Evolutionary conservation across 371 early-diverging fungal genomes (phyloP).

Genomic region (Mortierella sp.): DNA sequence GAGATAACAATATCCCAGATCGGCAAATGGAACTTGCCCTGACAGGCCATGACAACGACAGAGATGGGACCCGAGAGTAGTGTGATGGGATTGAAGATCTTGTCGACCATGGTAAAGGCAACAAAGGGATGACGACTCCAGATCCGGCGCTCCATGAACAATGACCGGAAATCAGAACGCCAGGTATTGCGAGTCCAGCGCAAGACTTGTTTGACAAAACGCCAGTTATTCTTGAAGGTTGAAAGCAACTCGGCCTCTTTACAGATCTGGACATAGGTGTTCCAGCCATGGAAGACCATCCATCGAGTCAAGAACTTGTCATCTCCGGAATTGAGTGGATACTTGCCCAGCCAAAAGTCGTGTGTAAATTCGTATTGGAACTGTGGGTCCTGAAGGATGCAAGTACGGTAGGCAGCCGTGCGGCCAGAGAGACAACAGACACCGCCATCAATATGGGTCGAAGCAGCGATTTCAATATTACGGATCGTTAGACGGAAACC

Average conservation of each 20-base stretch:
- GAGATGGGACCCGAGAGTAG: constrained; percentile 72
- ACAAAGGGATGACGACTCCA: constrained; percentile 78
- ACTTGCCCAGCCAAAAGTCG: constrained; percentile 75
- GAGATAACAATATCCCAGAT: constrained; percentile 69
- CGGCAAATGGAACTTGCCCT: constrained; percentile 46
- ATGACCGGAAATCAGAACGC: constrained; percentile 74
- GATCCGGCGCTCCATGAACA: constrained; percentile 69
- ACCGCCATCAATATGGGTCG: constrained; percentile 81
- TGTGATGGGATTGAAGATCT: constrained; percentile 76
- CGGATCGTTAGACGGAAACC: constrained; percentile 76
- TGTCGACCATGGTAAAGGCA: constrained; percentile 80
- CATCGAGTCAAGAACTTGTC: constrained; percentile 84
- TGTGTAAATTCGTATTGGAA: constrained; percentile 76
- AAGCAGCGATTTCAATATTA: constrained; percentile 78
- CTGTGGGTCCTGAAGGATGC: constrained; percentile 74
- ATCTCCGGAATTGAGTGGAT: constrained; percentile 78
- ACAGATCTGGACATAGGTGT: constrained; percentile 76
- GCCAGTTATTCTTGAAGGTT: constrained; percentile 81
- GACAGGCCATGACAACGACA: constrained; percentile 58
- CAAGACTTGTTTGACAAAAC: constrained; percentile 74
- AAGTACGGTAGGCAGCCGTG: constrained; percentile 77
- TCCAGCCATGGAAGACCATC: constrained; percentile 77
- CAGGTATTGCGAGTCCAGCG: constrained; percentile 83
- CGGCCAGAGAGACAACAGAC: constrained; percentile 80
- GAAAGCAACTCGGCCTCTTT: constrained; percentile 72